A percentile compares a stretch with the other conserved stretches of the same genome.
Conservation (phyloP, 768 basidiomycete species). For the Collybia mongolica region DNA sequence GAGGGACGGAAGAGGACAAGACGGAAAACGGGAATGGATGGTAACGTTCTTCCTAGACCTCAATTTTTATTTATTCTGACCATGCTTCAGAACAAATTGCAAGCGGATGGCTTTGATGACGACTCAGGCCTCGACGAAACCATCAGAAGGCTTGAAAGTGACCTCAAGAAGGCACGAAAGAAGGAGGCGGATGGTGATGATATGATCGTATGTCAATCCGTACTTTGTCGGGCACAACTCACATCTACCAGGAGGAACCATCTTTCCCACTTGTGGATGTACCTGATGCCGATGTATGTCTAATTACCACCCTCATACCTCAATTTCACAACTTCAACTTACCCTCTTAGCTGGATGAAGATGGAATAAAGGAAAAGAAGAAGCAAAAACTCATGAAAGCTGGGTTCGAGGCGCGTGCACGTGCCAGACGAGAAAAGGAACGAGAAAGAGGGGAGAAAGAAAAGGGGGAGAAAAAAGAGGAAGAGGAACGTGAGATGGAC, state of each 20-base stretch:
- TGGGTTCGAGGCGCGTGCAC: conserved; percentile 86
- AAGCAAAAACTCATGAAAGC: conserved; percentile 93
- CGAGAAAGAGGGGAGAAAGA: conserved; percentile 76
- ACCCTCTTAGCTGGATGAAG: conserved; percentile 72
- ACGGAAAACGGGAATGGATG: conserved; percentile 75
- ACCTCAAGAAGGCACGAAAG: conserved; percentile 74
- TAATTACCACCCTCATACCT: background rate
- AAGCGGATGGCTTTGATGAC: conserved; percentile 70
- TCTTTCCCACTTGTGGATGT: conserved; percentile 90
- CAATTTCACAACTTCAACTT: background rate
- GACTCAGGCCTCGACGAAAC: conserved; percentile 77
- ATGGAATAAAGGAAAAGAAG: conserved; percentile 90
- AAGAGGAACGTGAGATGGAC: conserved; percentile 73
- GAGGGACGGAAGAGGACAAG: conserved; percentile 55
- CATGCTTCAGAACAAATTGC: conserved; percentile 48
- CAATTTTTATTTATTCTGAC: conserved; percentile 1
- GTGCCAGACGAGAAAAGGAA: conserved; percentile 84
- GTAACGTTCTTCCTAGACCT: conserved; percentile 34
- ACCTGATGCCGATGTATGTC: conserved; percentile 81
- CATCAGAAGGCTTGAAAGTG: conserved; percentile 83
- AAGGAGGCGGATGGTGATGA: conserved; percentile 82
- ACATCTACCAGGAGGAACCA: conserved; percentile 61
- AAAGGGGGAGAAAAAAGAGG: conserved; percentile 69
- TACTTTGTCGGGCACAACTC: background rate
- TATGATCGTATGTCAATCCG: conserved; percentile 34